Evolutionary conservation across 106 monocot genomes (phyloP).

Genomic region (Dendrobium chrysotoxum): DNA sequence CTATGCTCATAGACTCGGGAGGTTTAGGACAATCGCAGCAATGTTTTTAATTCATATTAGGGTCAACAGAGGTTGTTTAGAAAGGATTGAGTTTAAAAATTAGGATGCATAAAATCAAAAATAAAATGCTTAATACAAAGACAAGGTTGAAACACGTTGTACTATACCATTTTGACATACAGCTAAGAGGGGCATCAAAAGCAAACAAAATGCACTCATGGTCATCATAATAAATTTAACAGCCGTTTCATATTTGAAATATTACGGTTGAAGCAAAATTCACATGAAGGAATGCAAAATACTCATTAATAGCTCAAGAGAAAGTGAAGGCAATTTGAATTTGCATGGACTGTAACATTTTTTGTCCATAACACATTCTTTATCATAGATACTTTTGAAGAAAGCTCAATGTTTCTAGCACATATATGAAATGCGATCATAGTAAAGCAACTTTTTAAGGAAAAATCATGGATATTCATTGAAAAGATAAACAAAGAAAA

Average conservation of each 20-base stretch:
- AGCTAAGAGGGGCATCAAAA: not conserved
- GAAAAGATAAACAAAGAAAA: not conserved
- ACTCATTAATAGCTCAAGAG: not conserved
- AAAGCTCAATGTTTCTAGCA: not conserved
- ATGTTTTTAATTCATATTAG: too few species aligned
- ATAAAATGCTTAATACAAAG: too few species aligned
- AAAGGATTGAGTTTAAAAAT: too few species aligned
- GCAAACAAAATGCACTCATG: not conserved
- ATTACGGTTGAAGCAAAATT: not conserved
- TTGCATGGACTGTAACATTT: not conserved
- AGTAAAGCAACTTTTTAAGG: not conserved
- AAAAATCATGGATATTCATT: not conserved
- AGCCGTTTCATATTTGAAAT: not conserved
- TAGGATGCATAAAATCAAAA: too few species aligned
- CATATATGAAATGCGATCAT: not conserved
- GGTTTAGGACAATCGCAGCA: too few species aligned
- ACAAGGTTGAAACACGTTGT: too few species aligned
- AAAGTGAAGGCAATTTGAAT: not conserved
- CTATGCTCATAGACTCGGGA: too few species aligned
- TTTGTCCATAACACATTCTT: not conserved
- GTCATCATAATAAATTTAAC: not conserved
- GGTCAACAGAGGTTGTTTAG: too few species aligned
- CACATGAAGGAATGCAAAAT: not conserved
- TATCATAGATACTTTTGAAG: not conserved
- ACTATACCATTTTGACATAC: too few species aligned